Conservation (phyloP, 306 rosid genomes). For the Quercus wislizeni region DNA sequence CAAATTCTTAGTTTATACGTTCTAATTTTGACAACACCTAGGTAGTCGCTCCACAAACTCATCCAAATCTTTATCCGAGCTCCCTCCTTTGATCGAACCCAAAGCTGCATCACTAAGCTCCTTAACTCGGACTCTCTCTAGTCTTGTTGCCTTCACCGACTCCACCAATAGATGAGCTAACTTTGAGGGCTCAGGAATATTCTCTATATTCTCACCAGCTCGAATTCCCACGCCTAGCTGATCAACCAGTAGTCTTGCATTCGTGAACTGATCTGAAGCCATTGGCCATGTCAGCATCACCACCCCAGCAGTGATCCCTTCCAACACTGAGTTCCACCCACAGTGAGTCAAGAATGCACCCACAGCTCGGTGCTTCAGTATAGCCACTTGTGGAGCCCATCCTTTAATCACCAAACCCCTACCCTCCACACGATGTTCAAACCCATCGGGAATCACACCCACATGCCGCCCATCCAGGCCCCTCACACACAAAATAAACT, state of each 20-base stretch:
- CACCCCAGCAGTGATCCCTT: conserved; percentile 36
- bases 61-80: conserved; percentile 39
- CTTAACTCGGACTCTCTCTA: conserved; percentile 27
- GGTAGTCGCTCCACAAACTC: conserved; percentile 22
- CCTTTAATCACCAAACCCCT: conserved; percentile 41
- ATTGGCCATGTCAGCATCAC: conserved; percentile 61
- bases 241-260: conserved; percentile 39
- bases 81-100: conserved; percentile 35
- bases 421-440: conserved; percentile 19
- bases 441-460: conserved; percentile 2
- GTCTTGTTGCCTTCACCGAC: background rate
- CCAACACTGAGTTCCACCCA: conserved; percentile 58
- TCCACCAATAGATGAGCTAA: conserved; percentile 18
- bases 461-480: background rate
- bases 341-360: conserved; percentile 50
- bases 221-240: conserved; percentile 30
- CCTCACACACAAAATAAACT: background rate
- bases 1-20: no score
- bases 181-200: conserved; percentile 20
- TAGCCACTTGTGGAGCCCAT: conserved; percentile 48
- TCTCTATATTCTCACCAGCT: conserved; percentile 33
- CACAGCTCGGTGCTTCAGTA: conserved; percentile 39
- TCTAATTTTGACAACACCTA: no score
- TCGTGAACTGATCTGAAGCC: conserved; percentile 43
- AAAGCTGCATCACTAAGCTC: conserved; percentile 21